Evolutionary conservation across 306 rosid genomes (phyloP), one percentile per base, ranked within the genome.

Genomic region (Vigna angularis): DNA sequence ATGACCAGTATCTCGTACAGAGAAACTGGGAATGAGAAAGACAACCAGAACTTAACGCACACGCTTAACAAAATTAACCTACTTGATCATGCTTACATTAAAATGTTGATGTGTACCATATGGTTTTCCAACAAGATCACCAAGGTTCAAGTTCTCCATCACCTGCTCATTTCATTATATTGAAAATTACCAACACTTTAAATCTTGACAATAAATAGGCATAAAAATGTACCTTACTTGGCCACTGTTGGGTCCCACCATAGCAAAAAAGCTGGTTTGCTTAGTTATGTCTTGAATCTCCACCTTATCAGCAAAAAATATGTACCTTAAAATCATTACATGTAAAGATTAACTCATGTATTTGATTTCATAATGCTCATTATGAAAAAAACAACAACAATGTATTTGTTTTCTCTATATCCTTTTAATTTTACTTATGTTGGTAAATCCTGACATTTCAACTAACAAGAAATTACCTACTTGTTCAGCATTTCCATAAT

Each of bases 31-130:
- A n/a, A 68, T 63, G 71, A 28, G 66, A 66, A 73, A 52, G 26
- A 53, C 18, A 48, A 45, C 32, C 61, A 38, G 30, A 22, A 78
- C 78, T 69, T 8, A 57, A 55, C 20, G 50, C 56, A 78, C 50
- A 42, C 6, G 16, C 42, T 44, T 61, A 38, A 51, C 63, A 44
- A 55, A 75, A 64, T 2, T 73, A 26, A 58, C 20, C 32, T 52
- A 34, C 61, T 42, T 26, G 70, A 28, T 79, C 75, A 67, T 40
- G 53, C 97, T 84, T 85, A 94, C 98, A 42, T 85, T 87, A 65
- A 85, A 94, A 87, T 94, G 98, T 68, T 77, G 88, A 81, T 94
- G 97, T 55, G 93, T 85, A 71, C 98, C 98, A 73, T 89, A 94
- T 40, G 93, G 87, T 82, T 92, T 85, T 87, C 95, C 97, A 79